phyloP scores from a whole-genome alignment of 2,329 filamentous ascomycete genomes.

The Coniochaeta sp. region DNA sequence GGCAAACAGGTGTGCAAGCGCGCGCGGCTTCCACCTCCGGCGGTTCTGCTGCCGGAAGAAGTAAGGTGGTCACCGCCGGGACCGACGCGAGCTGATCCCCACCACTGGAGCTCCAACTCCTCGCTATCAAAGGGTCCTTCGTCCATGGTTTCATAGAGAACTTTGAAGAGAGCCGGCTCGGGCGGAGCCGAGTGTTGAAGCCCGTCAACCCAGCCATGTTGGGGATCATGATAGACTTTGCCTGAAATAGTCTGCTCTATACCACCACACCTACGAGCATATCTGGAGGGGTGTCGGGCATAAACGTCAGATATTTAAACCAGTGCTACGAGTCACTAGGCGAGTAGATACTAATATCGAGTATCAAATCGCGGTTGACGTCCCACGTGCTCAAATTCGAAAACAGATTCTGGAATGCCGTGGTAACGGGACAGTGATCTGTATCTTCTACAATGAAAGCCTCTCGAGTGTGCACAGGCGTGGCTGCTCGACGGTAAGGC shows the following conservation, averaged over 20 bases:
- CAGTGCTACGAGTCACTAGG: slow-evolving; percentile 22
- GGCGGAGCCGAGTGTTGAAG: slow-evolving; percentile 9
- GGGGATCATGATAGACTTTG: not conserved
- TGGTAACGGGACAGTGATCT: not conserved
- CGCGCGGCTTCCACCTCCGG: slow-evolving; percentile 19
- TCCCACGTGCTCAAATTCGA: not conserved
- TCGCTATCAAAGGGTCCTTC: slow-evolving; percentile 14
- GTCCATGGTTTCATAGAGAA: slow-evolving; percentile 15
- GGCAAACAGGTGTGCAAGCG: slow-evolving; percentile 20
- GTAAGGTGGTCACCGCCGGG: slow-evolving; percentile 19
- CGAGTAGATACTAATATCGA: slow-evolving; percentile 23
- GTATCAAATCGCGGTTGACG: not conserved
- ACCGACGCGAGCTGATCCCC: slow-evolving; percentile 17
- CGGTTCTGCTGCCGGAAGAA: slow-evolving; percentile 25
- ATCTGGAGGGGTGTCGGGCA: slow-evolving; percentile 13
- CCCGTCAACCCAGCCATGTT: slow-evolving; percentile 15
- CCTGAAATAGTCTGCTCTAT: not conserved
- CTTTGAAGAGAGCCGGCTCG: slow-evolving; percentile 8
- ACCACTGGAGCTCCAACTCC: slow-evolving; percentile 15
- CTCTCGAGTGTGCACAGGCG: not conserved
- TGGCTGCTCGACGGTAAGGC: not conserved
- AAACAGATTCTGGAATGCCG: not conserved
- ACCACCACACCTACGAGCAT: too few relatives aligned
- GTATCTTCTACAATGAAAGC: not conserved
- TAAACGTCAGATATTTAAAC: slow-evolving; percentile 21